Conservation (phyloP, 2,329 filamentous ascomycete species). For the Monosporascus sp. region DNA sequence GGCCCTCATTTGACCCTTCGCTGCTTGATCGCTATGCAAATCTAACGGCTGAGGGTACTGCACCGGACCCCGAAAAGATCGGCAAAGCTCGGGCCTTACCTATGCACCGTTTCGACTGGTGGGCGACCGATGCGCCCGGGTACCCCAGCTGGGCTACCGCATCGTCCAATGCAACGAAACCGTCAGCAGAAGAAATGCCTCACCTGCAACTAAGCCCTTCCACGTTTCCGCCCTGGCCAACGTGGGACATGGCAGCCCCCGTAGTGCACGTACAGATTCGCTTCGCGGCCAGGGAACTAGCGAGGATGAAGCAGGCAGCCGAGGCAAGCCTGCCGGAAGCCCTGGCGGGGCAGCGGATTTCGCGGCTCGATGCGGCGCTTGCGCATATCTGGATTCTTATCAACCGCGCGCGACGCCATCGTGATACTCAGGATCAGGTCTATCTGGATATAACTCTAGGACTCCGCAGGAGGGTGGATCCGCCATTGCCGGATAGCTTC, state of each 20-base stretch:
- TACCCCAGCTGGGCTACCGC: constrained; percentile 22
- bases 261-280: constrained; percentile 31
- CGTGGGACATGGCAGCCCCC: constrained; percentile 32
- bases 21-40: constrained; percentile 31
- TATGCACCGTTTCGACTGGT: constrained; percentile 43
- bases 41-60: constrained; percentile 13
- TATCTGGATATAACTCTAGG: constrained; percentile 37
- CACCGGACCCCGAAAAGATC: constrained; percentile 21
- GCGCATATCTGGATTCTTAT: constrained; percentile 41
- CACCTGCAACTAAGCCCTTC: constrained; percentile 21
- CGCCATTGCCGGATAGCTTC: constrained; percentile 34
- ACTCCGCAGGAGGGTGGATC: constrained; percentile 30
- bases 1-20: constrained; percentile 34
- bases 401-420: constrained; percentile 31
- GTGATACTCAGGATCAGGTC: constrained; percentile 21
- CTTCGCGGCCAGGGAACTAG: constrained; percentile 30
- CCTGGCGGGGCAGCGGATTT: constrained; percentile 19
- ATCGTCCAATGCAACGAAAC: constrained; percentile 21
- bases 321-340: constrained; percentile 8
- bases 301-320: constrained; percentile 24
- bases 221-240: constrained; percentile 32
- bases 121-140: constrained; percentile 26
- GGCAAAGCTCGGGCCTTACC: constrained; percentile 32
- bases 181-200: constrained; percentile 13
- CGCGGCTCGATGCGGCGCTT: constrained; percentile 38